Conservation (phyloP, 495 filamentous ascomycete species). For the Daldinia childiae region DNA sequence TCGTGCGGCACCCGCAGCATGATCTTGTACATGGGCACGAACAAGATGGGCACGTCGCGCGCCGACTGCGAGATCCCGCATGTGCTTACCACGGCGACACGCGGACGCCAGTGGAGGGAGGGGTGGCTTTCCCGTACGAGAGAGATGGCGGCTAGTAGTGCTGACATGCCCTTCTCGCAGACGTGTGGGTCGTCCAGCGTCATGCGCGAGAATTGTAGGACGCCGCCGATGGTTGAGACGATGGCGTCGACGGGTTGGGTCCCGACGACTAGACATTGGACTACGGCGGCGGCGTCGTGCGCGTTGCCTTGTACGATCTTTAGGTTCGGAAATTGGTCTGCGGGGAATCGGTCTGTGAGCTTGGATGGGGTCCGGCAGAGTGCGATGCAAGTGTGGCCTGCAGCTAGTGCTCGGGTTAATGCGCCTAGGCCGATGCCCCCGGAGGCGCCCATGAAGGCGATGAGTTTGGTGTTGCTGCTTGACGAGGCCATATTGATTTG, state of each 20-base stretch:
- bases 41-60: constrained; percentile 62
- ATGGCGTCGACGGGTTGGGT: constrained; percentile 50
- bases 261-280: neutral
- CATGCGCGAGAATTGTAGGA: constrained; percentile 42
- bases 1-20: constrained; percentile 62
- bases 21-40: constrained; percentile 63
- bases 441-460: constrained; percentile 68
- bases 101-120: constrained; percentile 46
- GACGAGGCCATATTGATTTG: constrained; percentile 8
- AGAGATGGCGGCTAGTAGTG: neutral
- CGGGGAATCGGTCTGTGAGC: constrained; percentile 59
- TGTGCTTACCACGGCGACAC: constrained; percentile 61
- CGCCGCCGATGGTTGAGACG: constrained; percentile 60
- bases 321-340: neutral
- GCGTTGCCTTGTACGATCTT: neutral
- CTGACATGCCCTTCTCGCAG: constrained; percentile 57
- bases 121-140: neutral
- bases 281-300: neutral
- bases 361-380: constrained; percentile 71
- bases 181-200: constrained; percentile 65
- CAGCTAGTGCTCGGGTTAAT: constrained; percentile 60
- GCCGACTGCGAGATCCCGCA: constrained; percentile 59
- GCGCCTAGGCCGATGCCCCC: constrained; percentile 59
- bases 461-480: constrained; percentile 43
- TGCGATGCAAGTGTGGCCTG: constrained; percentile 61